Base-by-base conservation (phyloP, 306 rosid species). In the Parietaria judaica region DNA sequence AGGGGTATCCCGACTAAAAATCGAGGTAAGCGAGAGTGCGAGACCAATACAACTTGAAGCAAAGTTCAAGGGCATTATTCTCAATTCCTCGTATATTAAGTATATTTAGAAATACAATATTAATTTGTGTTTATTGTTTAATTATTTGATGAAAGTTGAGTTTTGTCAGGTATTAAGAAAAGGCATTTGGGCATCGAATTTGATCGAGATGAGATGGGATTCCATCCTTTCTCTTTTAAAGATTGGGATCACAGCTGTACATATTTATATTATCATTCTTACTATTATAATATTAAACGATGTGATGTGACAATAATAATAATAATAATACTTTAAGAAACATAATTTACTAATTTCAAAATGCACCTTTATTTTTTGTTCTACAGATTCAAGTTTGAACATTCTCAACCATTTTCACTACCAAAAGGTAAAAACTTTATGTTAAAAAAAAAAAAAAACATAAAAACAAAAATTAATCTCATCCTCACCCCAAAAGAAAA, bases 111-210 rank as follows among this genome's bases (percentile, higher is more conserved):
- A 3, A 45, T 38, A 49, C n/a, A 49, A 49, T n/a, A 46, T 37
- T 36, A 69, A 36, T 57, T 37, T 62, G 43, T 62, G 44, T 34
- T 12, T n/a, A 62, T n/a, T n/a, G n/a, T n/a, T n/a, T n/a, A n/a
- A n/a, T n/a, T n/a, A 53, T 15, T 52, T 56, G 39, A 37, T 66
- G 71, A 49, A 74, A 73, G 71, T 58, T 46, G 41, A 36, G 71
- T 66, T 66, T 73, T 70, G 73, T 70, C 74, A 31, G 16, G 37
- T 66, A 51, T 54, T 39, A 11, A 47, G 45, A 15, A 57, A 57
- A 57, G 31, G 34, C 46, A 23, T 36, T 11, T 60, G 31, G 51
- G 64, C 51, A 8, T 60, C 64, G 14, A 60, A 60, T n/a, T 45
- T 38, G 61, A 43, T 36, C 44, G 43, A 56, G 31, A 35, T 56